A percentile compares a stretch with the other conserved stretches of the same genome.
Evolutionary conservation across 306 rosid species (phyloP).

Genomic region (Rosa chinensis): DNA sequence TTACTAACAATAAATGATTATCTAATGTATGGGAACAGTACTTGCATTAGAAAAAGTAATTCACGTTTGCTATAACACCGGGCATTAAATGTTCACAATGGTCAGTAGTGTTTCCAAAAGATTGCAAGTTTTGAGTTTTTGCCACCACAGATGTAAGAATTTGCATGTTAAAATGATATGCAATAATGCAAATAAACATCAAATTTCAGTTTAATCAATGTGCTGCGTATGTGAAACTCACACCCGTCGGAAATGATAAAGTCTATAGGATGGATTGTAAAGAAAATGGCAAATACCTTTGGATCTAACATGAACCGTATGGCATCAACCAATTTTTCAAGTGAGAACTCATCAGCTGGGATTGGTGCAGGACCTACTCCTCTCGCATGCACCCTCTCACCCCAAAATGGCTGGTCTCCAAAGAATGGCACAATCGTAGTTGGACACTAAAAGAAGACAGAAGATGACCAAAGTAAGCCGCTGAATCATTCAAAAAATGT

Average conservation of each 20-base stretch:
- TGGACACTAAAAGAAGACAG: conserved; percentile 60
- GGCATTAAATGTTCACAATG: not conserved
- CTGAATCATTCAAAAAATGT: not conserved
- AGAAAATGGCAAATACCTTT: conserved; percentile 47
- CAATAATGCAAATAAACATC: not conserved
- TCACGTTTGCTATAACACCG: not conserved
- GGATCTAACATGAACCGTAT: conserved; percentile 76
- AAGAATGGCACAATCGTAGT: conserved; percentile 91
- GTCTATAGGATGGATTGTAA: not conserved
- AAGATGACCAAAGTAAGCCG: conserved; percentile 14
- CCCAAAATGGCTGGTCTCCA: conserved; percentile 97
- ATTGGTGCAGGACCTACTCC: conserved; percentile 94
- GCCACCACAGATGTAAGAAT: not conserved
- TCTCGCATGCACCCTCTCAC: conserved; percentile 79
- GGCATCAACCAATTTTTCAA: conserved; percentile 69
- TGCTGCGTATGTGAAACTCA: not conserved
- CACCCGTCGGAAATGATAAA: not conserved
- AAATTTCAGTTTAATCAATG: not conserved
- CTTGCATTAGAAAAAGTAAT: not conserved
- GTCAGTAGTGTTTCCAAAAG: not conserved
- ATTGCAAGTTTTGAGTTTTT: not conserved
- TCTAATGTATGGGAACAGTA: not conserved
- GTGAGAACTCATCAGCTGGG: conserved; percentile 62
- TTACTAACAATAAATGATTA: not conserved
- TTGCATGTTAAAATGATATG: not conserved